phyloP scores from a whole-genome alignment of 495 filamentous ascomycete genomes.

The Talaromyces ruber region DNA sequence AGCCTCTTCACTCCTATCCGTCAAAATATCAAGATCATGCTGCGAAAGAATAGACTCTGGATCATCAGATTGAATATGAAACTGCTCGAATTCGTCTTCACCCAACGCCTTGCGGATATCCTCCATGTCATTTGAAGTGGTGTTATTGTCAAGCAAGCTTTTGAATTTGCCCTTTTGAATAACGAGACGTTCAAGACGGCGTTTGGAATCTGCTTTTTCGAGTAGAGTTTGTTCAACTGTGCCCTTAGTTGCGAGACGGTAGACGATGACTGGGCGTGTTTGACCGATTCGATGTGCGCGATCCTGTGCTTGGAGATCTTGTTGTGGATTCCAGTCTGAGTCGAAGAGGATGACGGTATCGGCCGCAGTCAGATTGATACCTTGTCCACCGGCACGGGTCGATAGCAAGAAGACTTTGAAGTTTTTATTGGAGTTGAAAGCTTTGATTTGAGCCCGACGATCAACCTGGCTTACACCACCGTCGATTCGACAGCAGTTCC shows the following conservation, averaged over 20 bases:
- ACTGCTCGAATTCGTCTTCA: constrained; percentile 46
- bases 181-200: constrained; percentile 88
- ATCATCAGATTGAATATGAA: constrained; percentile 44
- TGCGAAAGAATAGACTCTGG: constrained; percentile 59
- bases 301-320: constrained; percentile 93
- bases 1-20: constrained; percentile 79
- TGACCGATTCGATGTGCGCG: constrained; percentile 93
- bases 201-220: constrained; percentile 83
- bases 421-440: constrained; percentile 67
- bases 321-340: constrained; percentile 95
- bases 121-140: constrained; percentile 28
- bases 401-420: constrained; percentile 79
- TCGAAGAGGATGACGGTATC: constrained; percentile 72
- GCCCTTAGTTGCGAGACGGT: constrained; percentile 84
- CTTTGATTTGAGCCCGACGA: constrained; percentile 71
- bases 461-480: constrained; percentile 76
- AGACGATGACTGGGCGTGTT: constrained; percentile 86
- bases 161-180: constrained; percentile 83
- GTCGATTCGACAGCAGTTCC: constrained; percentile 85
- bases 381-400: constrained; percentile 87
- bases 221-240: constrained; percentile 89
- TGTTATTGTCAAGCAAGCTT: constrained; percentile 37
- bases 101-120: constrained; percentile 39
- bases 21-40: constrained; percentile 67
- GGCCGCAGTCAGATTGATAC: constrained; percentile 75